Evolutionary conservation across 1,284 basidiomycete genomes (phyloP), one percentile per base, ranked within the genome.

Genomic region (Wallemia hederae): DNA sequence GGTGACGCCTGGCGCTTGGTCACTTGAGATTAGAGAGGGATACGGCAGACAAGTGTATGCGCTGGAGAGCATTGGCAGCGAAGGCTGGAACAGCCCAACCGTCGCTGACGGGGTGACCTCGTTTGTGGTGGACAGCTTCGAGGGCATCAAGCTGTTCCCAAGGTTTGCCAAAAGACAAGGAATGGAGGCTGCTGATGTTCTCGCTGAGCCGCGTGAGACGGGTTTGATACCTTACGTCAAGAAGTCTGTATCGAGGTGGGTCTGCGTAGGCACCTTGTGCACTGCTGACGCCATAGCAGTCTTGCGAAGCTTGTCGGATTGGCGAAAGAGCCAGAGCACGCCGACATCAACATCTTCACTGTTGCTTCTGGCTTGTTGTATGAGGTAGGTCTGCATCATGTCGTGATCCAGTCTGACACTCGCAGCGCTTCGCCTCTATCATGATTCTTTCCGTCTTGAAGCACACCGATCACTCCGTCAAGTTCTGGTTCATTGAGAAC

Each of bases 401-500:
- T 11, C 5, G 22, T n/a, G 39, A 49, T 31, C n/a, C n/a, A n/a
- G n/a, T 31, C 39, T 49, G 3, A 49, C n/a, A 49, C n/a, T 11
- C 5, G 24, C 65, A 92, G 87, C 82, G 92, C 17, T 97, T 98
- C 72, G 90, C 83, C 0, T 90, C 87, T 26, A 94, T 98, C 73
- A 98, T 98, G 92, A 87, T 96, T 63, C 76, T 97, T 34, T 91
- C 86, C 66, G 94, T 98, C 25, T 76, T 98, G 65, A 80, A 82
- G 61, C 91, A 98, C 68, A 98, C 92, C 1, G 79, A 89, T 29
- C 84, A 81, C 66, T 82, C 79, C 25, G 90, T 97, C 70, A 98
- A 98, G 70, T 98, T 98, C 72, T 98, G 92, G 92, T 97, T 98
- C 72, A 97, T 98, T 65, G 87, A 96, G 69, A 98, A 98, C 72